Percentiles rank a stretch among this genome's conserved stretches.
These are phyloP conservation scores for Tricholoma furcatifolium DNA, from an alignment of 768 basidiomycete genomes.

Conservation along the genomic window DNA sequence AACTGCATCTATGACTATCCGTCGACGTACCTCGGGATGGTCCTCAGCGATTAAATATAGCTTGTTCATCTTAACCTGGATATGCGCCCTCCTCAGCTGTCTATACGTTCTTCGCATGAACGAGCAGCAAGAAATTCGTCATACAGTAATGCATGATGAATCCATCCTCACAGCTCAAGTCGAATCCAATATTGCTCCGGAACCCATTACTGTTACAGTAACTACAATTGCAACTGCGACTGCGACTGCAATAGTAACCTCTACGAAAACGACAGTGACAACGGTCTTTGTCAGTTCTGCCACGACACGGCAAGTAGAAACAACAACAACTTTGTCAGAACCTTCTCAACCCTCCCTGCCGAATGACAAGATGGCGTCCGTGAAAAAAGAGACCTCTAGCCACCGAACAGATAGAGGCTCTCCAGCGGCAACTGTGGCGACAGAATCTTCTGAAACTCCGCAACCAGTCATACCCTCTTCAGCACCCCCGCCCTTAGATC, in stretches of 20 bases:
- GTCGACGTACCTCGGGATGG: conserved; percentile 14
- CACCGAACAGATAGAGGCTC: conserved; percentile 4
- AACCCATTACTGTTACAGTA: neutral
- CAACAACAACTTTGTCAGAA: conserved; percentile 13
- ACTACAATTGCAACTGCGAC: neutral
- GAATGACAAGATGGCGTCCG: conserved; percentile 3
- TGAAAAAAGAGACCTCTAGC: conserved; percentile 2
- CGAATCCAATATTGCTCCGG: too few species aligned
- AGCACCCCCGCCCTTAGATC: conserved; percentile 16
- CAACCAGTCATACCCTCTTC: neutral
- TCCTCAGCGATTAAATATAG: conserved; percentile 18
- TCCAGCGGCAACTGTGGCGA: conserved; percentile 1
- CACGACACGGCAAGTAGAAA: conserved; percentile 24
- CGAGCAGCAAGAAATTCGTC: conserved; percentile 26
- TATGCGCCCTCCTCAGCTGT: conserved; percentile 26
- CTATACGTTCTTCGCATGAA: conserved; percentile 24
- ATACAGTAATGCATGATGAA: neutral
- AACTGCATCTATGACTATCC: conserved; percentile 40
- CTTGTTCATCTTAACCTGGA: conserved; percentile 26
- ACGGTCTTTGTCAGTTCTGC: conserved; percentile 28
- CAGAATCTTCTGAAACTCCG: neutral
- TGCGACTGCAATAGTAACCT: neutral
- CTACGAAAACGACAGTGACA: conserved; percentile 33
- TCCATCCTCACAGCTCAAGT: neutral
- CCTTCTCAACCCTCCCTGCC: conserved; percentile 12